Base-by-base conservation (phyloP, 768 basidiomycete genomes). In the Hericium rajendrae region DNA sequence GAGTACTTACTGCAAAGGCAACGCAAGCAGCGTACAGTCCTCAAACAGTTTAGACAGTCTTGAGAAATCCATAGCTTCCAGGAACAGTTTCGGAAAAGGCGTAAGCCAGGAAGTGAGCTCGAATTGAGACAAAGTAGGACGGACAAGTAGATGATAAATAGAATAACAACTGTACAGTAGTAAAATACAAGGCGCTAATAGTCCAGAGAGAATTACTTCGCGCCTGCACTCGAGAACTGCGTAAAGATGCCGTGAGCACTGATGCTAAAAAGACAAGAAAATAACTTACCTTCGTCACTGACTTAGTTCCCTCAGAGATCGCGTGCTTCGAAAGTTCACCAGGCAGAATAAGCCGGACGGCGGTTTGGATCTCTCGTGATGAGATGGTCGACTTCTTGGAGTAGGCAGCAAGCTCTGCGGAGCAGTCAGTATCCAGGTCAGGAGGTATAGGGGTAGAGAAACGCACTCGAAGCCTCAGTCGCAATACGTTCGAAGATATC, bases 361-460 rank as follows among this genome's bases (percentile, higher is more conserved):
- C 81, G 32, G 95, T 98, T 74, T 97, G 95, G 68, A 98, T 98
- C 74, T 98, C 95, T 59, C 95, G 90, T 22, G 93, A 97, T 18
- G 94, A 95, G 72, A 98, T 98, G 48, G 95, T 97, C 3, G 95
- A 97, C 75, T 97, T 95, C 83, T 97, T 95, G 56, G 94, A 97
- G 81, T 98, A 98, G 1, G 91, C 83, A 56, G 94, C 93, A 67
- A 98, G 92, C 75, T 95, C 90, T 92, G 65, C 24, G 38, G 2
- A 2, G 10, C 2, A 2, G n/a, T 57, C 54, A 59, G 1, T 2
- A 2, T 1, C 28, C 12, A 60, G n/a, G 22, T 28, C 8, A 43
- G 22, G 0, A 48, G 18, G 15, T 8, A 1, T 32, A 32, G 32
- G 22, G 16, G 41, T 1, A 16, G 16, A 4, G 18, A 26, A 38